Percentiles rank a stretch among this genome's conserved stretches.
These are phyloP conservation scores for Bipolaris cookei DNA, from an alignment of 2,329 filamentous ascomycete species.

Conservation along the genomic window DNA sequence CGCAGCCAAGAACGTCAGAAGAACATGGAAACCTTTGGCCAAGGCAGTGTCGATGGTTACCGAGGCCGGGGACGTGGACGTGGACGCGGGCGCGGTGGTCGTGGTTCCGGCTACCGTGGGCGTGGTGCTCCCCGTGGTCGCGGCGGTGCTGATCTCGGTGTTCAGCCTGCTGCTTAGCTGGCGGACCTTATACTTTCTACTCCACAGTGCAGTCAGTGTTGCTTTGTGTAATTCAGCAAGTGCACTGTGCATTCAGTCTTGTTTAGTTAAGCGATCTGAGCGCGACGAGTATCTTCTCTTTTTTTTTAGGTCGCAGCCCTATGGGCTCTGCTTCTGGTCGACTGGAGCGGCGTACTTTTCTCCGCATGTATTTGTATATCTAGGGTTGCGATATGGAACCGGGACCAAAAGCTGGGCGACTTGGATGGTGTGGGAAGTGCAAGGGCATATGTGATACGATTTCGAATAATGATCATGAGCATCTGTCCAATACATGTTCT, in stretches of 20 bases:
- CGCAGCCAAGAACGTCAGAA: constrained; percentile 90
- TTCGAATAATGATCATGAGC: constrained; percentile 11
- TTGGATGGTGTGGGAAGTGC: not conserved
- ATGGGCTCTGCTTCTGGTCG: constrained; percentile 19
- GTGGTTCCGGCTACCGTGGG: constrained; percentile 54
- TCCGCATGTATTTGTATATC: constrained; percentile 20
- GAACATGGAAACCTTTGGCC: constrained; percentile 97
- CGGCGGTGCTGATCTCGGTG: constrained; percentile 35
- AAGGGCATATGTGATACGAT: constrained; percentile 13
- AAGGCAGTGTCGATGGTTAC: constrained; percentile 89
- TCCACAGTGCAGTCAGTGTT: not conserved
- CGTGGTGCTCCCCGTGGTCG: constrained; percentile 49
- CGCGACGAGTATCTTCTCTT: constrained; percentile 10
- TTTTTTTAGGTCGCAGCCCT: constrained; percentile 16
- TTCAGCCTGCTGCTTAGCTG: constrained; percentile 32
- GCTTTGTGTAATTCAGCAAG: not conserved
- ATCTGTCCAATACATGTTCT: not conserved
- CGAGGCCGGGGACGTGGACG: constrained; percentile 78
- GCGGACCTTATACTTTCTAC: not conserved
- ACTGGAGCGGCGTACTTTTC: constrained; percentile 8
- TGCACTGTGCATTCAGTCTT: constrained; percentile 6
- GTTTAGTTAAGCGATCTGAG: constrained; percentile 10
- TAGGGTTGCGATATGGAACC: not conserved
- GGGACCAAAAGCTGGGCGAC: constrained; percentile 3
- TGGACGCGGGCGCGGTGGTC: constrained; percentile 64